Evolutionary conservation across 2,329 filamentous ascomycete species (phyloP).

Genomic region (Epichloe uncinata): DNA sequence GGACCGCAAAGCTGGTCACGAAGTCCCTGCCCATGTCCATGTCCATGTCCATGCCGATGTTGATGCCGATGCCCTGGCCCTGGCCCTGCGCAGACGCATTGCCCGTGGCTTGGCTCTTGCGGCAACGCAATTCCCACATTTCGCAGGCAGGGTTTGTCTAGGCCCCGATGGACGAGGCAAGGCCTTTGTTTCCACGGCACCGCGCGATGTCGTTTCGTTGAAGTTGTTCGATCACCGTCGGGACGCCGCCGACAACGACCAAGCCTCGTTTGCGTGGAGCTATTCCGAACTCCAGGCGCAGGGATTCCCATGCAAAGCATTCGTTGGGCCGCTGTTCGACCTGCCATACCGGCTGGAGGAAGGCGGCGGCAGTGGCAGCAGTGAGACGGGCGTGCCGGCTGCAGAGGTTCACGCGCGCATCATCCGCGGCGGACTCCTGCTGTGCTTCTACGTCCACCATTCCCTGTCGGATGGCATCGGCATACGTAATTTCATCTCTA

Average conservation of each 20-base stretch:
- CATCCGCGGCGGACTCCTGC: slow-evolving; percentile 22
- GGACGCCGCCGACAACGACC: background rate
- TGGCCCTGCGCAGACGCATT: slow-evolving; percentile 3
- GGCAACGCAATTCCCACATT: slow-evolving; percentile 13
- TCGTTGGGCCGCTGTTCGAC: slow-evolving; percentile 16
- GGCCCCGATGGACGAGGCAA: slow-evolving; percentile 6
- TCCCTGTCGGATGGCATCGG: slow-evolving; percentile 28
- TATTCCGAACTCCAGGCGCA: slow-evolving; percentile 15
- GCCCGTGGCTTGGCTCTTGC: slow-evolving; percentile 6
- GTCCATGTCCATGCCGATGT: background rate
- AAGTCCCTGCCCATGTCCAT: background rate
- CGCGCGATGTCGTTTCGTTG: slow-evolving; percentile 11
- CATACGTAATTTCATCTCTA: slow-evolving; percentile 24
- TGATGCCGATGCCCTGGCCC: too few relatives aligned
- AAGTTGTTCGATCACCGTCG: slow-evolving; percentile 7
- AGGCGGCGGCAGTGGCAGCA: background rate
- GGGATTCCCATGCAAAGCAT: slow-evolving; percentile 17
- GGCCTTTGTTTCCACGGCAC: slow-evolving; percentile 10
- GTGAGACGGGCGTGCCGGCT: slow-evolving; percentile 19
- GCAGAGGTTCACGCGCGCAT: slow-evolving; percentile 25
- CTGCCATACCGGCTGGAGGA: slow-evolving; percentile 5
- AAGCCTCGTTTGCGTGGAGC: slow-evolving; percentile 9
- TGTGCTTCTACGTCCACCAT: slow-evolving; percentile 29
- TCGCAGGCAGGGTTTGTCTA: slow-evolving; percentile 15
- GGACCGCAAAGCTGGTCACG: background rate